phyloP scores from a whole-genome alignment of 352 stramenopile genomes.

The Phytophthora pisi region DNA sequence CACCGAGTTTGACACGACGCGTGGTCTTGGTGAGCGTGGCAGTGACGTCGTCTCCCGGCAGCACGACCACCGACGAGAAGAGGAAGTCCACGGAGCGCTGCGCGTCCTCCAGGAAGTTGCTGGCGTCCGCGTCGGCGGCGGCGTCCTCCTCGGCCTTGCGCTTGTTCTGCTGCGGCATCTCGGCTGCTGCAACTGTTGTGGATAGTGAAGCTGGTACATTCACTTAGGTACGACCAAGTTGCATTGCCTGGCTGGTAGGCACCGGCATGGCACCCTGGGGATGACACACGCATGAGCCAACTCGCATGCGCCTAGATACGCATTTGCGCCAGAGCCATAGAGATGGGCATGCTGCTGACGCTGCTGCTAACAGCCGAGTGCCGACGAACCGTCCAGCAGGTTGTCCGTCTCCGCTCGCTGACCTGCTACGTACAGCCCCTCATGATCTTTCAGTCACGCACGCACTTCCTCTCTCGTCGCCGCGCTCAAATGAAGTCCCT shows the following conservation, averaged over 20 bases:
- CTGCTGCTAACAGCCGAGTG: not conserved
- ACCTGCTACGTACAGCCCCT: not conserved
- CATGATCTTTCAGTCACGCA: constrained; percentile 9
- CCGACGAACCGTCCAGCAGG: not conserved
- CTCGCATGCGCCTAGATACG: not conserved
- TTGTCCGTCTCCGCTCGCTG: no score
- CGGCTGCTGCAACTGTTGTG: constrained; percentile 12
- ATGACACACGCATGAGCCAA: not conserved
- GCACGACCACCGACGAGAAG: constrained; percentile 70
- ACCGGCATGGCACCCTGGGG: not conserved
- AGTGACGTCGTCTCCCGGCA: constrained; percentile 85
- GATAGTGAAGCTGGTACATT: constrained; percentile 17
- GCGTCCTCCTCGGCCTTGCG: constrained; percentile 45
- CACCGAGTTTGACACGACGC: constrained; percentile 74
- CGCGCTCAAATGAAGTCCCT: constrained; percentile 34
- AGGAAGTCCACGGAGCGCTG: constrained; percentile 81
- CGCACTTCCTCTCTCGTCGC: constrained; percentile 3
- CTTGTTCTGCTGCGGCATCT: constrained; percentile 57
- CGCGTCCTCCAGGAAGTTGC: constrained; percentile 72
- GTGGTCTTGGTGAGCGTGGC: constrained; percentile 74
- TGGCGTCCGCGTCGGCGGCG: constrained; percentile 39
- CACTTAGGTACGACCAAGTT: constrained; percentile 37
- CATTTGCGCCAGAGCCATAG: not conserved
- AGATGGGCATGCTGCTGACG: not conserved
- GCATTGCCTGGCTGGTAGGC: constrained; percentile 24